These are phyloP conservation scores for Barnettozyma californica DNA, from an alignment of 805 yeast species.

Conservation along the genomic window DNA sequence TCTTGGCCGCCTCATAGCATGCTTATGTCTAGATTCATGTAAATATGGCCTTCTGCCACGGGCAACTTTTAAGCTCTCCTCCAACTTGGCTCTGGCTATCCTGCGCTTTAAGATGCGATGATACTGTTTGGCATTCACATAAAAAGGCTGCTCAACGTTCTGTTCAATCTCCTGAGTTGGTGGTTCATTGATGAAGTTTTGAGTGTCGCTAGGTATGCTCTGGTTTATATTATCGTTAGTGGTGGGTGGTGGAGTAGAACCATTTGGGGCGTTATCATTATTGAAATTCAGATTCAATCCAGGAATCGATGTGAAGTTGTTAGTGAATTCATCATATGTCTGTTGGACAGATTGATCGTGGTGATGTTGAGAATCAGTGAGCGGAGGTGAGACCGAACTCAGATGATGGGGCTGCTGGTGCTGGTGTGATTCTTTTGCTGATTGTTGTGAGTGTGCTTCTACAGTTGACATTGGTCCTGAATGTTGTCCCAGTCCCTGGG, in stretches of 20 bases:
- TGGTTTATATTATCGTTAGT: slow-evolving; percentile 7
- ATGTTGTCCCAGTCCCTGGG: neutral
- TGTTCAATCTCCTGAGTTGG: slow-evolving; percentile 13
- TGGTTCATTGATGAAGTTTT: slow-evolving; percentile 5
- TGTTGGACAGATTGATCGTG: slow-evolving; percentile 4
- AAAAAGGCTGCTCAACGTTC: slow-evolving; percentile 79
- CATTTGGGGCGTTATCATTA: neutral
- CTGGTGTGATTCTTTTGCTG: neutral
- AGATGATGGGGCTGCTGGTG: slow-evolving; percentile 5
- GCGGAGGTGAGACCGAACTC: neutral
- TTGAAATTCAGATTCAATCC: slow-evolving; percentile 17
- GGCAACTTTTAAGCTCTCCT: slow-evolving; percentile 80
- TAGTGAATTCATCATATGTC: slow-evolving; percentile 14
- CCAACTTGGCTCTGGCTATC: slow-evolving; percentile 87
- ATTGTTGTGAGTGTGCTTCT: neutral
- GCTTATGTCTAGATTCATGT: slow-evolving; percentile 96
- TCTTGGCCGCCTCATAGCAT: slow-evolving; percentile 98
- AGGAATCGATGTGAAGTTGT: slow-evolving; percentile 19
- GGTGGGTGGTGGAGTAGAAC: neutral
- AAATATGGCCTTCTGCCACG: slow-evolving; percentile 89
- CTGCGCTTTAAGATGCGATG: slow-evolving; percentile 91
- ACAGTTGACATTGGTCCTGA: neutral
- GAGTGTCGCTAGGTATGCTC: slow-evolving; percentile 2
- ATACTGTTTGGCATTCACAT: slow-evolving; percentile 96
- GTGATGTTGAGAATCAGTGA: neutral